Evolutionary conservation across 176 grass and related monocot species (phyloP).

Genomic region (Zea luxurians): DNA sequence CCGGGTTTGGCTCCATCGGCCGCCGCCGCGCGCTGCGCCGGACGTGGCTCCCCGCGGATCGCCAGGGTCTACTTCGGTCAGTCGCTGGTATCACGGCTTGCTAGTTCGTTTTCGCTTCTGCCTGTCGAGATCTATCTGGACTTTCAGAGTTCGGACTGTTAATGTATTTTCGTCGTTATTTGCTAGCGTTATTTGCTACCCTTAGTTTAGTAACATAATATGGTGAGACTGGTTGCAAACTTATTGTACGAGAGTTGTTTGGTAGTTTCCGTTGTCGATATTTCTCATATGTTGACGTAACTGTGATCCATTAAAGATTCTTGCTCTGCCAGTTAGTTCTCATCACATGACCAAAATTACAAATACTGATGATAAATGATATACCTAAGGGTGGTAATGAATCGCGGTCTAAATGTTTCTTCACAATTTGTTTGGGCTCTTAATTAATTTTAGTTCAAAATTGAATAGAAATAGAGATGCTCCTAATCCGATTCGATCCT

Average conservation of each 20-base stretch:
- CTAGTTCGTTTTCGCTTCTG: constrained; percentile 16
- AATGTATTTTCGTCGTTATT: neutral
- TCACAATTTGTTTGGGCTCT: no score
- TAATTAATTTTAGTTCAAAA: no score
- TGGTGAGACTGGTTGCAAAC: neutral
- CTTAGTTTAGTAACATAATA: neutral
- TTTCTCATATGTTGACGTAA: neutral
- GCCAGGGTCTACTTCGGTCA: constrained; percentile 81
- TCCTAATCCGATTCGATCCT: no score
- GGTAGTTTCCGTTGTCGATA: neutral
- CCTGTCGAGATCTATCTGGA: constrained; percentile 38
- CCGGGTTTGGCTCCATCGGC: constrained; percentile 72
- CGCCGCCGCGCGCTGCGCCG: constrained; percentile 64
- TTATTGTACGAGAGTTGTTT: neutral
- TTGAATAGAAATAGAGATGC: no score
- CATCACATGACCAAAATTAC: neutral
- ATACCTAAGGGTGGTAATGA: no score
- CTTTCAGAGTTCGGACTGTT: neutral
- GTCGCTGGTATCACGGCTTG: constrained; percentile 38
- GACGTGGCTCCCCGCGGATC: constrained; percentile 90
- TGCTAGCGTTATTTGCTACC: neutral
- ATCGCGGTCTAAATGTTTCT: no score
- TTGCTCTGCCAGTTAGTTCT: neutral
- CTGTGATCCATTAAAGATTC: neutral
- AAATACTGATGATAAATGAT: neutral